Conservation (phyloP, 2,329 filamentous ascomycete genomes). For the Metarhizium rileyi region DNA sequence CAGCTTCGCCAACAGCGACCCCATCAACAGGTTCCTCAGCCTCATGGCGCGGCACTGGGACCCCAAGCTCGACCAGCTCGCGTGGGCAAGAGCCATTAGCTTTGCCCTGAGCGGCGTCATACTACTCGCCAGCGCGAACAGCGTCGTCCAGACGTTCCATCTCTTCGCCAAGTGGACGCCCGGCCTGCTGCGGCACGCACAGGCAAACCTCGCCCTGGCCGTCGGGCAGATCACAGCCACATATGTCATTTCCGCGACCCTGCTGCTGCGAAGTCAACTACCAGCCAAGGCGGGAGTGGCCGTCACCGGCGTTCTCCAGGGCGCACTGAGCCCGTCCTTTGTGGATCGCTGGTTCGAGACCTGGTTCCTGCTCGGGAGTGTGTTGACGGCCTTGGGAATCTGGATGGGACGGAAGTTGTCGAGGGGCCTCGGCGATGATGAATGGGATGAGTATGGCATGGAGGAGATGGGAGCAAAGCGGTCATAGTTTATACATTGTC, state of each 20-base stretch:
- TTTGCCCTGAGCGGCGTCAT: conserved; percentile 78
- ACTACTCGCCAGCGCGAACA: conserved; percentile 70
- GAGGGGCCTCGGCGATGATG: conserved; percentile 34
- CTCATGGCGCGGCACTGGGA: conserved; percentile 78
- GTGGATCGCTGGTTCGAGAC: conserved; percentile 76
- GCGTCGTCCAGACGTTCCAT: conserved; percentile 75
- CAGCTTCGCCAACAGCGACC: conserved; percentile 61
- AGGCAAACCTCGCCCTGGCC: conserved; percentile 68
- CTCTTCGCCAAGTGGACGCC: conserved; percentile 71
- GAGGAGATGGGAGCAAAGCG: conserved; percentile 67
- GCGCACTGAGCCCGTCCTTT: conserved; percentile 53
- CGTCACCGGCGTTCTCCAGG: conserved; percentile 67
- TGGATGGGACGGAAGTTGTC: conserved; percentile 58
- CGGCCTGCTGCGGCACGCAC: conserved; percentile 59
- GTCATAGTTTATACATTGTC: conserved; percentile 26
- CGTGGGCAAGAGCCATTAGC: conserved; percentile 77
- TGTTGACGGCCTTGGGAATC: conserved; percentile 58
- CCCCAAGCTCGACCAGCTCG: conserved; percentile 67
- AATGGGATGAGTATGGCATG: conserved; percentile 49
- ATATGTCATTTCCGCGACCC: conserved; percentile 72
- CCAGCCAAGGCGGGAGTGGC: conserved; percentile 68
- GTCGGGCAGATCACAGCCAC: conserved; percentile 75
- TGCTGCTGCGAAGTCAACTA: conserved; percentile 69
- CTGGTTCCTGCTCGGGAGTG: conserved; percentile 67
- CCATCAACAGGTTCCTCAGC: conserved; percentile 74